Conservation (phyloP, 1,284 basidiomycete genomes). For the Papiliotrema fonsecae region DNA sequence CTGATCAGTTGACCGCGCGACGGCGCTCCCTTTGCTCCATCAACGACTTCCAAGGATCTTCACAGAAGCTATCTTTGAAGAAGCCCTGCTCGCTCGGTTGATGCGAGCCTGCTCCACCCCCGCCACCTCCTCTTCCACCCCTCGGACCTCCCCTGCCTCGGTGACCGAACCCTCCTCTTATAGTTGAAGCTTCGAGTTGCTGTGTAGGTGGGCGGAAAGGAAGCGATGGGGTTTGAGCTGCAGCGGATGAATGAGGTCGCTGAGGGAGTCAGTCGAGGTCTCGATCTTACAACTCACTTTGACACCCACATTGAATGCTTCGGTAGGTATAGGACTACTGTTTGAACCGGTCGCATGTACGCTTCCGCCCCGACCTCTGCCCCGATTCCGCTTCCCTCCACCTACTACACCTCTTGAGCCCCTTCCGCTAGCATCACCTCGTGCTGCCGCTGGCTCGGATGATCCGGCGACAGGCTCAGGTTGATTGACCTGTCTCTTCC, state of each 20-base stretch:
- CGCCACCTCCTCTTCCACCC: constrained; percentile 6
- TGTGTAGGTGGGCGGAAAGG: too few relatives aligned
- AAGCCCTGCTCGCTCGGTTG: constrained; percentile 12
- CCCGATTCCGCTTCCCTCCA: constrained; percentile 22
- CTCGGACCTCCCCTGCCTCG: constrained; percentile 7
- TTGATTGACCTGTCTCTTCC: constrained; percentile 16
- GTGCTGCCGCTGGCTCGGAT: not conserved
- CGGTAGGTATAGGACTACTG: not conserved
- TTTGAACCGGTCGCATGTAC: not conserved
- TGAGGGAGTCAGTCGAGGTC: too few relatives aligned
- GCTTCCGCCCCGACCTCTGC: constrained; percentile 18
- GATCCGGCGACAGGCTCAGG: constrained; percentile 3
- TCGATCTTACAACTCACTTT: constrained; percentile 16
- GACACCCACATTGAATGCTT: constrained; percentile 8
- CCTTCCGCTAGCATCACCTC: constrained; percentile 9
- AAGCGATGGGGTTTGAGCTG: too few relatives aligned
- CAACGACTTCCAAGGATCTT: constrained; percentile 36
- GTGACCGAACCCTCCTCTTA: constrained; percentile 3
- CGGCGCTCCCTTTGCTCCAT: constrained; percentile 3
- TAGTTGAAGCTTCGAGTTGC: too few relatives aligned
- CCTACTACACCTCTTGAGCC: constrained; percentile 31
- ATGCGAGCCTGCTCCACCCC: constrained; percentile 2
- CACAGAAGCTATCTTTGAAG: constrained; percentile 33
- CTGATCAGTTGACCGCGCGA: too few relatives aligned
- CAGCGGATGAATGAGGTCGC: too few relatives aligned